phyloP scores from a whole-genome alignment of 495 filamentous ascomycete species.

The Hypoxylon cercidicola region DNA sequence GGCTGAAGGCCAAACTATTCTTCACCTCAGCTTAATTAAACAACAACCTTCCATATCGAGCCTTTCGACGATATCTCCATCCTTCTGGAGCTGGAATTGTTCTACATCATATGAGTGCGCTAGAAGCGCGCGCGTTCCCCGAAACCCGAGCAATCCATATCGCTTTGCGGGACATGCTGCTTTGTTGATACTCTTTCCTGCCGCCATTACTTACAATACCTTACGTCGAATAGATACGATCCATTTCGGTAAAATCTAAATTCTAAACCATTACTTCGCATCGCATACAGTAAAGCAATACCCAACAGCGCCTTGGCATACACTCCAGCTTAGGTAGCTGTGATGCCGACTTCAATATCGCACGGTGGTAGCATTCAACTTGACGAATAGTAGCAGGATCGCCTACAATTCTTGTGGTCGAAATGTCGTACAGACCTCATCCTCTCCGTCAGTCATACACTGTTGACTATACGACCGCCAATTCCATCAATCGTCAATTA shows the following conservation, averaged over 20 bases:
- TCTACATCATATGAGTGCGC: slow-evolving; percentile 43
- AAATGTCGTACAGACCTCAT: slow-evolving; percentile 64
- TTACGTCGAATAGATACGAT: slow-evolving; percentile 13
- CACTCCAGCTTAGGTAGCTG: slow-evolving; percentile 39
- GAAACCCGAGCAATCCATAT: slow-evolving; percentile 12
- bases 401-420: slow-evolving; percentile 42
- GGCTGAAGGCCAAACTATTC: slow-evolving; percentile 26
- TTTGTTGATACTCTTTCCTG: slow-evolving; percentile 12
- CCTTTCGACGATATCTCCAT: slow-evolving; percentile 21
- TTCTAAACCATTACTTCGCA: slow-evolving; percentile 4
- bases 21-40: slow-evolving; percentile 22
- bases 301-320: not conserved
- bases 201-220: slow-evolving; percentile 6
- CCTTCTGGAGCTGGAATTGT: slow-evolving; percentile 28
- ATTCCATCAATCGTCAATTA: slow-evolving; percentile 71
- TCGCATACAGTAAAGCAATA: slow-evolving; percentile 3
- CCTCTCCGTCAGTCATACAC: slow-evolving; percentile 73
- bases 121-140: slow-evolving; percentile 33
- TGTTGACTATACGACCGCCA: slow-evolving; percentile 61
- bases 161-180: slow-evolving; percentile 24
- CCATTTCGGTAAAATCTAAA: not conserved
- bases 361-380: slow-evolving; percentile 34
- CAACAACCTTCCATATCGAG: slow-evolving; percentile 18
- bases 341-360: slow-evolving; percentile 46
- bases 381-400: slow-evolving; percentile 38